Conservation (phyloP, 202 grass and related monocot species). For the Setaria italica region DNA sequence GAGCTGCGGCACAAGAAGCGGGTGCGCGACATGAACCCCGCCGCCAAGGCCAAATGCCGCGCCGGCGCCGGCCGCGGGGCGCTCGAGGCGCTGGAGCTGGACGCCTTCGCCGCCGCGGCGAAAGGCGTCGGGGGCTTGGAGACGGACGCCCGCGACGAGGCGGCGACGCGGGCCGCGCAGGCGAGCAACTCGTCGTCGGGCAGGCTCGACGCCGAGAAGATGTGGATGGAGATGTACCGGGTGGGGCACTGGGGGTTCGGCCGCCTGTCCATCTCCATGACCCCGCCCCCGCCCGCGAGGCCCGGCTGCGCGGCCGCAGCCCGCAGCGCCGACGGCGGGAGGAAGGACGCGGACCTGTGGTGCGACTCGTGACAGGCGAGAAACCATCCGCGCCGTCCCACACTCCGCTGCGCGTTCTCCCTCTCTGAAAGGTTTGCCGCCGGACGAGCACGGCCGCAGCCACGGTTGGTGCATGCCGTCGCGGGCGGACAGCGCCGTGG, state of each 20-base stretch:
- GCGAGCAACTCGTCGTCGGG: conserved; percentile 40
- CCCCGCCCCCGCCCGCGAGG: not conserved
- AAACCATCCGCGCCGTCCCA: not conserved
- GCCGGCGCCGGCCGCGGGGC: not conserved
- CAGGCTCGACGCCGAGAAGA: conserved; percentile 55
- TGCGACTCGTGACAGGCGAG: conserved; percentile 25
- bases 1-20: conserved; percentile 59
- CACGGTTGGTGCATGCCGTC: not conserved
- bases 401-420: not conserved
- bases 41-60: conserved; percentile 40
- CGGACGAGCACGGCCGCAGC: not conserved
- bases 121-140: conserved; percentile 13
- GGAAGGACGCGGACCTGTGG: conserved; percentile 24
- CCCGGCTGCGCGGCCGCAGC: not conserved
- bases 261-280: conserved; percentile 83
- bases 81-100: not conserved
- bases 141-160: conserved; percentile 7
- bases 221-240: conserved; percentile 90
- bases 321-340: conserved; percentile 31
- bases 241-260: conserved; percentile 92
- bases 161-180: not conserved
- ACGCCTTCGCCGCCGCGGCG: not conserved
- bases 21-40: conserved; percentile 41
- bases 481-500: not conserved
- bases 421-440: not conserved